Evolutionary conservation across 2,329 filamentous ascomycete species (phyloP).

Genomic region (Claviceps maximensis): DNA sequence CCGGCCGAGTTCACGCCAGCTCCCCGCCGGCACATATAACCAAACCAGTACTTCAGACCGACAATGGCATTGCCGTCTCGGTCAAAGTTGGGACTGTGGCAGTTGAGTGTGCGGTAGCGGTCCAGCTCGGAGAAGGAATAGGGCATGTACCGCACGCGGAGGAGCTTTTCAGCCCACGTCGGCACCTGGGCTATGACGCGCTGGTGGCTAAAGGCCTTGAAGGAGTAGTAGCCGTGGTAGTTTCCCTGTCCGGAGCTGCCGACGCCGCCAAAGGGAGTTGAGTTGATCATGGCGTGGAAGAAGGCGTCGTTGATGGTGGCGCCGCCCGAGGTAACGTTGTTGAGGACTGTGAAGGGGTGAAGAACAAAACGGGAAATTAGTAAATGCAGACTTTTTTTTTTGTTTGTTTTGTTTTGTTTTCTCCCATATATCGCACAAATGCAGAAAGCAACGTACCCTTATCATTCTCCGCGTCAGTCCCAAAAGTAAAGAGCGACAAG

Average conservation of each 20-base stretch:
- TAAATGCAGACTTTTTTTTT: too few relatives aligned
- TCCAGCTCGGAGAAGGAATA: constrained; percentile 35
- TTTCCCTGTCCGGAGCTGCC: constrained; percentile 33
- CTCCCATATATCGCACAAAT: too few relatives aligned
- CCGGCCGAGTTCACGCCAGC: constrained; percentile 33
- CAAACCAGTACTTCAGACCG: constrained; percentile 41
- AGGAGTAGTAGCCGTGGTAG: constrained; percentile 36
- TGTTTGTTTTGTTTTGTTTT: too few relatives aligned
- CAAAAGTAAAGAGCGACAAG: constrained; percentile 74
- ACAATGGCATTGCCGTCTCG: constrained; percentile 40
- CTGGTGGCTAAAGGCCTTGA: constrained; percentile 29
- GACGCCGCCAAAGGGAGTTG: constrained; percentile 35
- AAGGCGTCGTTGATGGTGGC: constrained; percentile 37
- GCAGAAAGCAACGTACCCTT: constrained; percentile 56
- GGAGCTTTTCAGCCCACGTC: constrained; percentile 30
- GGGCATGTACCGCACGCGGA: constrained; percentile 57
- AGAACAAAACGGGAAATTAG: too few relatives aligned
- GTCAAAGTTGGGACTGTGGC: constrained; percentile 45
- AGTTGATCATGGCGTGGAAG: constrained; percentile 28
- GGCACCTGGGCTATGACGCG: constrained; percentile 25
- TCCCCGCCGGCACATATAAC: constrained; percentile 38
- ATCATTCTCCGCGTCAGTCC: constrained; percentile 62
- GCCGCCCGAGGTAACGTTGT: constrained; percentile 31
- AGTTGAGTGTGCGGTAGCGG: constrained; percentile 29
- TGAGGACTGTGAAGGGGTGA: constrained; percentile 15